Conservation (phyloP, 2,329 filamentous ascomycete genomes). For the Herpotrichia juniperi region DNA sequence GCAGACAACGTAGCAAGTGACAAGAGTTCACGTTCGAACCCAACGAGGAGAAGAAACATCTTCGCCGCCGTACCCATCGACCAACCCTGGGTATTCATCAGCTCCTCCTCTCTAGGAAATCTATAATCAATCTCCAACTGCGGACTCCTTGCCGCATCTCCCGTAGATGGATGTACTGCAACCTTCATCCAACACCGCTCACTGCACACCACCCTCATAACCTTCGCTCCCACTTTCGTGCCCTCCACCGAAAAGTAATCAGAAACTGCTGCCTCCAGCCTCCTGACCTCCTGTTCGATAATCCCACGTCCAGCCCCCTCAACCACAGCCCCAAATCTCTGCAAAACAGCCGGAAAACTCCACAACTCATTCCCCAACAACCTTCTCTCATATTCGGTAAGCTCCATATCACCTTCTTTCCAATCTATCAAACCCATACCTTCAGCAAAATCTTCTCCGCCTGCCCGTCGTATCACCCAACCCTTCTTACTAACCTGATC, state of each 20-base stretch:
- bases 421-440: not conserved
- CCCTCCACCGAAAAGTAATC: too few species aligned
- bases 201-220: not conserved
- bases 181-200: not conserved
- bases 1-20: not conserved
- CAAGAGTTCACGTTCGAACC: slow-evolving; percentile 13
- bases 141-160: too few species aligned
- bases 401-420: not conserved
- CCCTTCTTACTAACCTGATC: not conserved
- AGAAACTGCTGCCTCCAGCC: too few species aligned
- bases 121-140: too few species aligned
- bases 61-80: not conserved
- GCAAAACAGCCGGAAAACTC: slow-evolving; percentile 7
- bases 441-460: not conserved
- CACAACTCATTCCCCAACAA: not conserved
- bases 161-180: not conserved
- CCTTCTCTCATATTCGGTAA: not conserved
- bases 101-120: too few species aligned
- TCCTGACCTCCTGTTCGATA: not conserved
- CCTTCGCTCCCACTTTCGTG: not conserved
- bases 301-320: not conserved
- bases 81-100: not conserved
- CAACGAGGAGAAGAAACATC: slow-evolving; percentile 8
- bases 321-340: not conserved
- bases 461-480: not conserved